Evolutionary conservation across 495 filamentous ascomycete species (phyloP), one percentile per base, ranked within the genome.

Genomic region (Xylaria castorea): DNA sequence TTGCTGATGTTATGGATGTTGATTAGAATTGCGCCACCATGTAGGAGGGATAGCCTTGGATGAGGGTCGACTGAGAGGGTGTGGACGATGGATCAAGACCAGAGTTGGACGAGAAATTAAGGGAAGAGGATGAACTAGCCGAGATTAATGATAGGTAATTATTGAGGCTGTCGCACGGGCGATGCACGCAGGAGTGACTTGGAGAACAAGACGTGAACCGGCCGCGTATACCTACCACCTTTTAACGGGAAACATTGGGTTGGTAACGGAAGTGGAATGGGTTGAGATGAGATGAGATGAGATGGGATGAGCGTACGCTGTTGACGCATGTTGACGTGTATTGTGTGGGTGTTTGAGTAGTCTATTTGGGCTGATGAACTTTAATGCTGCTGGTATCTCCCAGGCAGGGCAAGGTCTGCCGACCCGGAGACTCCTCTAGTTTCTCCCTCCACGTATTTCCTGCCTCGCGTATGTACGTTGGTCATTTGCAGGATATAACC

Each of bases 221-320:
- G 7, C 36, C 36, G 1, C 3, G 18, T 6, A 61, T 20, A 12
- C 38, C 34, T 42, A 12, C n/a, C 9, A n/a, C 60, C 36, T 12
- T 14, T 63, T 5, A 0, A 22, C 12, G 8, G 18, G 9, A 58
- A 62, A 62, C 16, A 12, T 18, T 44, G 11, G 38, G 20, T 9
- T 1, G 30, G 22, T 42, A 16, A 32, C 36, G 36, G 42, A 50
- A 50, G 46, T 51, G 18, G 3, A 51, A 34, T 27, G 44, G 20
- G 44, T 11, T 27, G 64, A 22, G 64, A 66, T 38, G 64, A 51
- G 44, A 51, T n/a, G 14, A 20, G n/a, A 50, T 50, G n/a, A n/a
- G 5, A 50, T 32, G 38, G n/a, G n/a, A n/a, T n/a, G n/a, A n/a
- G n/a, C n/a, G n/a, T n/a, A n/a, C 38, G 40, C 14, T 25, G 34